Conservation (phyloP, 768 basidiomycete species). For the Termitomyces sp. region DNA sequence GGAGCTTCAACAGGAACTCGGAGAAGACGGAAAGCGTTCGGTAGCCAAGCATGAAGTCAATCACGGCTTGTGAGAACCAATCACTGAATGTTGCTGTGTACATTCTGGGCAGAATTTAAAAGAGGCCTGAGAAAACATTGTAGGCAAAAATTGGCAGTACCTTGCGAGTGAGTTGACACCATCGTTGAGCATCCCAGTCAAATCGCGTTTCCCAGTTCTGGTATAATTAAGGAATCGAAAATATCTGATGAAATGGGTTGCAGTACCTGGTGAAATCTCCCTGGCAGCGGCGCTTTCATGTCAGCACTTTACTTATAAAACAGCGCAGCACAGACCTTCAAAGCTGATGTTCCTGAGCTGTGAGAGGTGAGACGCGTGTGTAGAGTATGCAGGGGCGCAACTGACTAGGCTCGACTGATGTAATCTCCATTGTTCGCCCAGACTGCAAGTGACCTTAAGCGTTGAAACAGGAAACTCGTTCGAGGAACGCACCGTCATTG, state of each 20-base stretch:
- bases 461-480: background rate
- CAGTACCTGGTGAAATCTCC: slow-evolving; percentile 81
- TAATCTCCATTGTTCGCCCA: slow-evolving; percentile 99
- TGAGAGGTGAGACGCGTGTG: background rate
- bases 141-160: slow-evolving; percentile 19
- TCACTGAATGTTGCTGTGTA: slow-evolving; percentile 88
- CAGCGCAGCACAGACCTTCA: slow-evolving; percentile 57
- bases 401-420: slow-evolving; percentile 83
- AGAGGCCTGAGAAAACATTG: background rate
- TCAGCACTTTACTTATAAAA: slow-evolving; percentile 1
- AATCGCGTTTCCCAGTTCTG: slow-evolving; percentile 94
- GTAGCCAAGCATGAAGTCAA: slow-evolving; percentile 87
- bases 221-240: slow-evolving; percentile 1
- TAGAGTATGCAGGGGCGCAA: slow-evolving; percentile 12
- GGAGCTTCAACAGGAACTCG: slow-evolving; percentile 85
- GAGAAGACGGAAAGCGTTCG: slow-evolving; percentile 86
- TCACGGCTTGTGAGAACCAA: slow-evolving; percentile 96
- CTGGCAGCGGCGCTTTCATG: slow-evolving; percentile 27
- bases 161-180: slow-evolving; percentile 92
- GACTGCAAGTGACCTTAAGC: slow-evolving; percentile 35
- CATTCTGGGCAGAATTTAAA: slow-evolving; percentile 43
- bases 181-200: slow-evolving; percentile 89
- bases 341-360: slow-evolving; percentile 91
- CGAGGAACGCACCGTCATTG: slow-evolving; percentile 56
- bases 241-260: background rate